Percentiles rank a stretch among this genome's conserved stretches.
phyloP scores from a whole-genome alignment of 306 rosid genomes.

The Vicia sativa region DNA sequence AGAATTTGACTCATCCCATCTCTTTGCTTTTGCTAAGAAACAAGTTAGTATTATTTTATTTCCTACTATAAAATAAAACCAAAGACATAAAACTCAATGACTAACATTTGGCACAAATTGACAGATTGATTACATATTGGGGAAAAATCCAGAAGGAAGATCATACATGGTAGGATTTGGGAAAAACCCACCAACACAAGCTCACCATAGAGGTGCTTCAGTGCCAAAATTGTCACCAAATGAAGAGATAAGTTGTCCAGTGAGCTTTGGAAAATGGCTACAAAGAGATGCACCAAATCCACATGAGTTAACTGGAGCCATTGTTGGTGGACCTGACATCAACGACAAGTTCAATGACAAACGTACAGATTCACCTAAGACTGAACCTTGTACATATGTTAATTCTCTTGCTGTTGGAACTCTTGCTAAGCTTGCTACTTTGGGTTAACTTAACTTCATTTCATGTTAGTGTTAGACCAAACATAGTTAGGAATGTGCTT shows the following conservation, averaged over 20 bases:
- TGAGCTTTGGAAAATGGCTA: constrained; percentile 59
- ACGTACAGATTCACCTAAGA: constrained; percentile 62
- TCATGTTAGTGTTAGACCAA: background rate
- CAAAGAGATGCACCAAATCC: constrained; percentile 59
- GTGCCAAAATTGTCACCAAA: constrained; percentile 40
- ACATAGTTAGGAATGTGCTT: background rate
- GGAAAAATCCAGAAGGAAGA: constrained; percentile 65
- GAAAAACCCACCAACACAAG: constrained; percentile 63
- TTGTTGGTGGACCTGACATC: constrained; percentile 78
- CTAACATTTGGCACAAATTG: background rate
- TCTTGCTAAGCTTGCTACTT: constrained; percentile 69
- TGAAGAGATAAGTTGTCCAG: constrained; percentile 39
- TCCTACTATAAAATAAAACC: background rate
- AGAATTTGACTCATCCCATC: constrained; percentile 40
- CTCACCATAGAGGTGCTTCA: constrained; percentile 92
- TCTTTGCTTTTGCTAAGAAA: constrained; percentile 64
- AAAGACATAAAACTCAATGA: background rate
- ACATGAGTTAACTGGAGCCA: constrained; percentile 87
- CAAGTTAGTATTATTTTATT: constrained; percentile 50
- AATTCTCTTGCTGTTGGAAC: constrained; percentile 77
- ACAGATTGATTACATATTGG: constrained; percentile 80
- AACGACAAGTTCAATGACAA: constrained; percentile 68
- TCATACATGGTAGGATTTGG: constrained; percentile 96
- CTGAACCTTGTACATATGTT: constrained; percentile 88
- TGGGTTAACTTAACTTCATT: background rate